phyloP scores from a whole-genome alignment of 257 asterid species.

The Fraxinus pennsylvanica region DNA sequence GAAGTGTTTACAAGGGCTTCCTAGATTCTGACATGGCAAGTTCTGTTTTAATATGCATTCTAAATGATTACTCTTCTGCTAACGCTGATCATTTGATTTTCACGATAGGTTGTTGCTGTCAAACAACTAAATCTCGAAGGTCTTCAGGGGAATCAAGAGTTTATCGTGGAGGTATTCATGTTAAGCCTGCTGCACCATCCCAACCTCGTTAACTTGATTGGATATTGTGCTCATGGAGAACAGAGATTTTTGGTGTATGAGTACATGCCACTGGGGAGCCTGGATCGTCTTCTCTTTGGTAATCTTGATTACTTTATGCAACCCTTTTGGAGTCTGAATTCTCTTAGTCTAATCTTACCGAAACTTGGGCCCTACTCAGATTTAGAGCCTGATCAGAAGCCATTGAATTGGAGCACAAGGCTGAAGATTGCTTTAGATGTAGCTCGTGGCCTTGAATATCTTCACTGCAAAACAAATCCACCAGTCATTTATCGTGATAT shows the following conservation, averaged over 20 bases:
- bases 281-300: not conserved
- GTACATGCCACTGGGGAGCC: not conserved
- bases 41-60: not conserved
- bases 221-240: not conserved
- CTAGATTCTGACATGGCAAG: constrained; percentile 37
- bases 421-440: not conserved
- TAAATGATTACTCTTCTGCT: not conserved
- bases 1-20: constrained; percentile 41
- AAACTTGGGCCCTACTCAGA: not conserved
- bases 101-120: not conserved
- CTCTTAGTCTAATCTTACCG: no score
- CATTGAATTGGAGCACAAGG: not conserved
- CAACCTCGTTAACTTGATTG: not conserved
- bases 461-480: not conserved
- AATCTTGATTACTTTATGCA: not conserved
- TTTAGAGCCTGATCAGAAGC: not conserved
- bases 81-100: not conserved
- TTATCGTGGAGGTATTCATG: not conserved
- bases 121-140: not conserved
- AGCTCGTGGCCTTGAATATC: not conserved
- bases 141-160: not conserved
- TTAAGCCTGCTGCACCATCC: not conserved
- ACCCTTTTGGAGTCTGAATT: not conserved
- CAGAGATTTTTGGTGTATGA: not conserved
- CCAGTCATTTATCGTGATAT: not conserved